phyloP scores from a whole-genome alignment of 495 filamentous ascomycete species.

The Melanomma pulvis-pyrius region DNA sequence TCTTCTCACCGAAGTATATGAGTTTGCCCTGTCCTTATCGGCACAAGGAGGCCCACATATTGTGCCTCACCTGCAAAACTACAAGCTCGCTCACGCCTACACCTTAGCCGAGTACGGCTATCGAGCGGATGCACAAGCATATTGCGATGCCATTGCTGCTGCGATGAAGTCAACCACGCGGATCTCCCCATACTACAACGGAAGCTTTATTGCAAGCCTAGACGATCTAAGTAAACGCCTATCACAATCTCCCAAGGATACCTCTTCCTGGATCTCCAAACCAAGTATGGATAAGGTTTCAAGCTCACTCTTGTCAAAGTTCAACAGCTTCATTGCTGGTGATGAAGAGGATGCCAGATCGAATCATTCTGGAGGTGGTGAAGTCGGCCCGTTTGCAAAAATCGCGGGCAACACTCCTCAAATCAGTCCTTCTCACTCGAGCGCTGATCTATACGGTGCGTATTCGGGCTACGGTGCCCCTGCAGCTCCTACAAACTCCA shows the following conservation, averaged over 20 bases:
- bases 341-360: constrained; percentile 73
- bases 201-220: constrained; percentile 68
- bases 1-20: constrained; percentile 88
- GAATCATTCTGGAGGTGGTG: constrained; percentile 61
- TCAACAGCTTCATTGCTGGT: constrained; percentile 93
- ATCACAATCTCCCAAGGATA: constrained; percentile 78
- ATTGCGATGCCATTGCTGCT: constrained; percentile 83
- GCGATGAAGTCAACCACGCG: constrained; percentile 81
- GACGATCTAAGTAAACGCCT: constrained; percentile 84
- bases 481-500: constrained; percentile 53
- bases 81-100: constrained; percentile 86
- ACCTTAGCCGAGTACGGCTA: constrained; percentile 81
- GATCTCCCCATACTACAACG: constrained; percentile 80
- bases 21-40: constrained; percentile 73
- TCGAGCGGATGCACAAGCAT: constrained; percentile 80
- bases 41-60: constrained; percentile 58
- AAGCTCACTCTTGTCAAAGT: constrained; percentile 80
- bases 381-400: constrained; percentile 77
- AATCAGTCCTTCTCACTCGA: constrained; percentile 78
- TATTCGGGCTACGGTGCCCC: constrained; percentile 47
- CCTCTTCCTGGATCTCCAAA: constrained; percentile 80
- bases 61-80: constrained; percentile 78
- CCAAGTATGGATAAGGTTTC: constrained; percentile 95
- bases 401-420: constrained; percentile 77
- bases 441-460: constrained; percentile 74